Conservation (phyloP, 2,329 filamentous ascomycete genomes). For the Cladobotryum mycophilum region DNA sequence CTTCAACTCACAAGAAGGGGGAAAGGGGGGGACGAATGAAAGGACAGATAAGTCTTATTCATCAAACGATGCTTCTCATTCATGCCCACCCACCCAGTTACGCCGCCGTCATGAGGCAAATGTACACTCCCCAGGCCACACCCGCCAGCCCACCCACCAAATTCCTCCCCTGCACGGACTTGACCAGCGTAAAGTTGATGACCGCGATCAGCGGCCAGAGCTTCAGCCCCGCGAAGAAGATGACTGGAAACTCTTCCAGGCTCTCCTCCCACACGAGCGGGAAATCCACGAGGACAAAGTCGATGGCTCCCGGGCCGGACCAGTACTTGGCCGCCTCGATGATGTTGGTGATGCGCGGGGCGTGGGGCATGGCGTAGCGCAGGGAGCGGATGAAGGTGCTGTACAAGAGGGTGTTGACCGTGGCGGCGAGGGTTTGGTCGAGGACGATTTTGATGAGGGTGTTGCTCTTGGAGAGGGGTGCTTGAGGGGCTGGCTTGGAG, state of each 20-base stretch:
- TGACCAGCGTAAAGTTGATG: conserved; percentile 61
- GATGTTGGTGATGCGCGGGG: conserved; percentile 31
- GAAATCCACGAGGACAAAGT: conserved; percentile 42
- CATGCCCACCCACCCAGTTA: too few species aligned
- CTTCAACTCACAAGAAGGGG: too few species aligned
- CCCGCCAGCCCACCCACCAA: conserved; percentile 67
- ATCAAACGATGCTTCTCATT: too few species aligned
- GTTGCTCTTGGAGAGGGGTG: conserved; percentile 52
- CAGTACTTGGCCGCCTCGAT: conserved; percentile 29
- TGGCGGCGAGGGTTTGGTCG: conserved; percentile 62
- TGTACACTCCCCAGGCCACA: conserved; percentile 67
- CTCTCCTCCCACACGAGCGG: conserved; percentile 36
- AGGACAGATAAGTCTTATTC: too few species aligned
- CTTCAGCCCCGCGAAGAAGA: conserved; percentile 61
- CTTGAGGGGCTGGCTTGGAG: conserved; percentile 14
- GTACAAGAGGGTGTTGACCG: conserved; percentile 60
- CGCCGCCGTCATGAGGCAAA: conserved; percentile 53
- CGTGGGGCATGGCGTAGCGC: conserved; percentile 41
- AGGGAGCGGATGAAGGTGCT: conserved; percentile 53
- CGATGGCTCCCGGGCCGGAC: conserved; percentile 34
- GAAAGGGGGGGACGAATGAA: too few species aligned
- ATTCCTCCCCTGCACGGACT: conserved; percentile 65
- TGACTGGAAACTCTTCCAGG: conserved; percentile 52
- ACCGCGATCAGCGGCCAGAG: conserved; percentile 67
- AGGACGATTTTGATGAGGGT: conserved; percentile 60